Evolutionary conservation across 371 early-diverging fungal genomes (phyloP).

Genomic region (Mycotypha africana): DNA sequence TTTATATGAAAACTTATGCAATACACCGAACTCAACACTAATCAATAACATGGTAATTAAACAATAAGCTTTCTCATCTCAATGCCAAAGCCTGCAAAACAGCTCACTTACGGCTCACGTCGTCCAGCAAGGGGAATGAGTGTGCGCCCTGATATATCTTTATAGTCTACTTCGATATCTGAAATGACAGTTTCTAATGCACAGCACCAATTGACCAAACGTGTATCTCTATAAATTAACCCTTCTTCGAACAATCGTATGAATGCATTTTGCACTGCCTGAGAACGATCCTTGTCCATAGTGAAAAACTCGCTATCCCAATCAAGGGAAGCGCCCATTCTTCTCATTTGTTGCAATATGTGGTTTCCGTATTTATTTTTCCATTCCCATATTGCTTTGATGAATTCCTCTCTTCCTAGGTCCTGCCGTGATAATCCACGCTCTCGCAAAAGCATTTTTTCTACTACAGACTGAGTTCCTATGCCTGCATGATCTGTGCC

Average conservation of each 20-base stretch:
- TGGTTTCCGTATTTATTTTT: conserved; percentile 58
- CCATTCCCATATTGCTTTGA: conserved; percentile 89
- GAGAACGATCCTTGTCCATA: conserved; percentile 72
- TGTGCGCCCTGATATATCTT: conserved; percentile 57
- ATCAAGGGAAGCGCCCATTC: conserved; percentile 84
- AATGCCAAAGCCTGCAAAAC: no score
- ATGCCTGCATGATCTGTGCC: conserved; percentile 99
- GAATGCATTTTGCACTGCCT: conserved; percentile 88
- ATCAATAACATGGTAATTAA: neutral
- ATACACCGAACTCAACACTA: conserved; percentile 79
- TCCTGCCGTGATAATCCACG: conserved; percentile 47
- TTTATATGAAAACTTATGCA: conserved; percentile 65
- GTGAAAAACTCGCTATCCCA: conserved; percentile 90
- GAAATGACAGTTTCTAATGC: conserved; percentile 91
- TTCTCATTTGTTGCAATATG: conserved; percentile 56
- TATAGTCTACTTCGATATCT: conserved; percentile 90
- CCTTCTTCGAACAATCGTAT: conserved; percentile 82
- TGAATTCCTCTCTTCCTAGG: conserved; percentile 79
- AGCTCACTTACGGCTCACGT: conserved; percentile 38
- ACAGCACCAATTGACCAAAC: conserved; percentile 95
- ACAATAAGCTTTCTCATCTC: neutral
- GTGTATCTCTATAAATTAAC: conserved; percentile 85
- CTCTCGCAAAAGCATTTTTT: conserved; percentile 78
- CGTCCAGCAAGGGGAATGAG: conserved; percentile 66
- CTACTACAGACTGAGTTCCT: conserved; percentile 95